Evolutionary conservation across 441 rosid genomes (phyloP).

Genomic region (Pelargonium exstipulatum): DNA sequence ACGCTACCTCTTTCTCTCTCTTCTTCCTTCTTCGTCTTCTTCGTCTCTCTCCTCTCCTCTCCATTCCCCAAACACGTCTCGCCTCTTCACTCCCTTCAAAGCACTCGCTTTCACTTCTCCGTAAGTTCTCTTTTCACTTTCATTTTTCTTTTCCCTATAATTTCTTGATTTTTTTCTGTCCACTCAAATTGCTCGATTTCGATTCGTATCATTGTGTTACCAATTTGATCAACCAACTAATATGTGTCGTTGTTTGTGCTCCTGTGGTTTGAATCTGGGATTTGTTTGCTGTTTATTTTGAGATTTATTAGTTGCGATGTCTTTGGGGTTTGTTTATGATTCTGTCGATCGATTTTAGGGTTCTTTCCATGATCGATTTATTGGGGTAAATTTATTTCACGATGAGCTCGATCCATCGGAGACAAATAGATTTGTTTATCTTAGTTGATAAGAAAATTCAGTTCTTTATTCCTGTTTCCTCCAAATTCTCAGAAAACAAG

Average conservation of each 20-base stretch:
- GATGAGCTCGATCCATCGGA: not conserved
- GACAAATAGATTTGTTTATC: not conserved
- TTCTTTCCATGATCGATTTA: not conserved
- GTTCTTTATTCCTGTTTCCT: not conserved
- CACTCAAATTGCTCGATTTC: not conserved
- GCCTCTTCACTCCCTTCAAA: not conserved
- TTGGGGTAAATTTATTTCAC: not conserved
- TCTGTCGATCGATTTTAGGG: not conserved
- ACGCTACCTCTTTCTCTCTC: not conserved
- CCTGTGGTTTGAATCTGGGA: not conserved
- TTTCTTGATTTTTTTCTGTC: not conserved
- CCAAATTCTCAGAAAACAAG: not conserved
- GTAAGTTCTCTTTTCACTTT: not conserved
- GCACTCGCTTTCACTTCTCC: not conserved
- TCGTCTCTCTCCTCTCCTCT: not conserved
- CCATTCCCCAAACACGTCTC: constrained; percentile 3
- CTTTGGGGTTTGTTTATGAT: not conserved
- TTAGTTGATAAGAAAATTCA: not conserved
- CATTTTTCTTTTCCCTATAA: not conserved
- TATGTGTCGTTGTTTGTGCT: not conserved
- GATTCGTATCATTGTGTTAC: not conserved
- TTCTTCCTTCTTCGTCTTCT: not conserved
- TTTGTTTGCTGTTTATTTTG: not conserved
- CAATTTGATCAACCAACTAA: not conserved
- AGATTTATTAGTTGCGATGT: not conserved